phyloP scores from a whole-genome alignment of 169 alveolate species.

The Eimeria acervulina region DNA sequence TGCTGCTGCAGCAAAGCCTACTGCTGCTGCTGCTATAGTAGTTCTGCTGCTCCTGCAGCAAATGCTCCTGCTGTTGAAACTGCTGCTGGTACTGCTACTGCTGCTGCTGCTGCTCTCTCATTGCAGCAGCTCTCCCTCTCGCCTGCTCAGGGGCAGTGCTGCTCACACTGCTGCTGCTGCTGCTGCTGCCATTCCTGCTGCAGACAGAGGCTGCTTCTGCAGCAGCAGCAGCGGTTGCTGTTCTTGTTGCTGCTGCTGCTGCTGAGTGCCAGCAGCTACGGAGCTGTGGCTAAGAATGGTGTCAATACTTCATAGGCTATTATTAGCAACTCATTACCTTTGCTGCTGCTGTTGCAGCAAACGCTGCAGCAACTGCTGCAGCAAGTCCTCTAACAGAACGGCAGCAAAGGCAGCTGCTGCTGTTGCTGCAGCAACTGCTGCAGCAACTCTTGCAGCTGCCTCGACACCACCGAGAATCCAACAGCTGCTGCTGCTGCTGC shows the following conservation, averaged over 20 bases:
- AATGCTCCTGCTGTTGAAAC: neutral
- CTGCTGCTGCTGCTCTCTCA: too few species aligned
- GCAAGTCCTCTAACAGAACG: neutral
- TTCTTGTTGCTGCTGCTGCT: constrained; percentile 29
- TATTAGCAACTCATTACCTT: neutral
- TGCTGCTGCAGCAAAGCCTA: neutral
- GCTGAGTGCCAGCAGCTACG: neutral
- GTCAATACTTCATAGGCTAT: too few species aligned
- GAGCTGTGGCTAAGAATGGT: neutral
- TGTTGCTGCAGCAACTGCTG: neutral
- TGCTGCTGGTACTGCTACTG: too few species aligned
- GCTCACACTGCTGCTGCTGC: neutral
- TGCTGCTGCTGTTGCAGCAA: constrained; percentile 7
- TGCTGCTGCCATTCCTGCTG: neutral
- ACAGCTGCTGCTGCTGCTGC: constrained; percentile 48
- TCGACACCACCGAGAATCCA: neutral
- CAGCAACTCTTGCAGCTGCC: neutral
- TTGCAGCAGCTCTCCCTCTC: neutral
- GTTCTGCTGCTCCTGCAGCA: neutral
- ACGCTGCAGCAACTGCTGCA: neutral
- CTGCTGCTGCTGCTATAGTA: neutral
- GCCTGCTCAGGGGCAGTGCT: neutral
- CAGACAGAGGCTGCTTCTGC: neutral
- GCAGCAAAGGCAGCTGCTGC: neutral
- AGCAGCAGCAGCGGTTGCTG: constrained; percentile 3